These are phyloP conservation scores for Aspergillus novoparasiticus DNA, from an alignment of 2,329 filamentous ascomycete species.

Conservation along the genomic window DNA sequence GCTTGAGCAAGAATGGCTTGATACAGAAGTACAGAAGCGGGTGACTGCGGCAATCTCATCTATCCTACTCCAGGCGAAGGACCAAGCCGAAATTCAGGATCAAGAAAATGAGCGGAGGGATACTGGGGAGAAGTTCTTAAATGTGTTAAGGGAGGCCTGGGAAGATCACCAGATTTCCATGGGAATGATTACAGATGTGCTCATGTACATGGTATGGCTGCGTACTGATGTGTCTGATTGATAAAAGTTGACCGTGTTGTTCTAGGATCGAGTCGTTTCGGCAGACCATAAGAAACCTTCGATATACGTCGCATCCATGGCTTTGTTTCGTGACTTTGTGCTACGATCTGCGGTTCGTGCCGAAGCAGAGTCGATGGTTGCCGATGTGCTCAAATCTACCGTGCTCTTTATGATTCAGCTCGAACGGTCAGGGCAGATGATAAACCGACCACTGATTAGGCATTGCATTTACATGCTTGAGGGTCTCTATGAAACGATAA, in stretches of 20 bases:
- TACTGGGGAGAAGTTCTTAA: constrained; percentile 81
- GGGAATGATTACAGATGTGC: constrained; percentile 94
- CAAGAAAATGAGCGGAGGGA: constrained; percentile 76
- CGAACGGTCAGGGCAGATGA: constrained; percentile 86
- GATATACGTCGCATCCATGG: constrained; percentile 83
- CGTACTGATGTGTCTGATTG: not conserved
- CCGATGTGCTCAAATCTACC: constrained; percentile 76
- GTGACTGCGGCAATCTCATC: constrained; percentile 73
- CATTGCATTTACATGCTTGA: constrained; percentile 89
- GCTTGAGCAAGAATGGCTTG: constrained; percentile 83
- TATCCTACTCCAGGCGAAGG: constrained; percentile 62
- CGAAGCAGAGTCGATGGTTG: constrained; percentile 55
- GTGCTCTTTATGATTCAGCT: constrained; percentile 89
- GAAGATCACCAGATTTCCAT: constrained; percentile 88
- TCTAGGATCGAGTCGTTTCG: constrained; percentile 76
- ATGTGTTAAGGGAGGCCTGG: constrained; percentile 76
- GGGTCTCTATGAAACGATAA: constrained; percentile 77
- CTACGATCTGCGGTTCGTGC: constrained; percentile 61
- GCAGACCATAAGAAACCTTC: constrained; percentile 72
- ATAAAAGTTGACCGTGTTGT: constrained; percentile 6
- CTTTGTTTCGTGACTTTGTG: constrained; percentile 84
- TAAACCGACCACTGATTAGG: constrained; percentile 80
- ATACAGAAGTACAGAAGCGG: constrained; percentile 68
- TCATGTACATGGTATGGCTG: constrained; percentile 84
- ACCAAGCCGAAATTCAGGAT: constrained; percentile 51